A percentile compares a stretch with the other conserved stretches of the same genome.
Evolutionary conservation across 1,284 basidiomycete genomes (phyloP).

Genomic region (Exsudoporus floridanus): DNA sequence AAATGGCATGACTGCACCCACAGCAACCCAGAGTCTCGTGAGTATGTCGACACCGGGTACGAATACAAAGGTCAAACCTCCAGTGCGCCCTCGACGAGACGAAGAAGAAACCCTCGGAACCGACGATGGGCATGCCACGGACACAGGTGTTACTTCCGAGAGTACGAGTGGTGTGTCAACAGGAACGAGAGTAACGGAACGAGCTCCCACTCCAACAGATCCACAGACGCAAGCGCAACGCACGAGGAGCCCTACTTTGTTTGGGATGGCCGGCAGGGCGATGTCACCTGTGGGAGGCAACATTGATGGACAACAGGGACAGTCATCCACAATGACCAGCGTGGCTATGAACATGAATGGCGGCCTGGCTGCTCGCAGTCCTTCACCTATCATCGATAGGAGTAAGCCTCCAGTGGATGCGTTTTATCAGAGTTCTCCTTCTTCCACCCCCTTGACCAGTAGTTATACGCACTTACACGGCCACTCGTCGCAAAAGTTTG

Average conservation of each 20-base stretch:
- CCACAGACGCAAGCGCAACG: conserved; percentile 43
- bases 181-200: conserved; percentile 44
- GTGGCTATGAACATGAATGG: conserved; percentile 52
- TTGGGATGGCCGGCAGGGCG: conserved; percentile 46
- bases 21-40: conserved; percentile 31
- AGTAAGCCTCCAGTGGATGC: conserved; percentile 56
- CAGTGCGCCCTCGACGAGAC: conserved; percentile 62
- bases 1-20: conserved; percentile 42
- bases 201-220: conserved; percentile 50
- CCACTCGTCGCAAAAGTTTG: conserved; percentile 41
- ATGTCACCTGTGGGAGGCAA: conserved; percentile 53
- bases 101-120: conserved; percentile 59
- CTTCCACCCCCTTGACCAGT: conserved; percentile 44
- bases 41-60: conserved; percentile 8
- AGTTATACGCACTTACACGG: conserved; percentile 27
- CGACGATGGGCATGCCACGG: conserved; percentile 52
- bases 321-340: conserved; percentile 51
- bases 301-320: conserved; percentile 35
- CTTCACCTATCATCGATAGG: conserved; percentile 59
- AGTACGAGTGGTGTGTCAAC: conserved; percentile 13
- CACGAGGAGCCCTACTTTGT: conserved; percentile 59
- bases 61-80: conserved; percentile 49
- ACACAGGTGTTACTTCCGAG: conserved; percentile 42
- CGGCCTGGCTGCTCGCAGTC: conserved; percentile 53
- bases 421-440: conserved; percentile 56